Evolutionary conservation across 75 land plant genomes (phyloP).

Genomic region (Azolla pinnata): DNA sequence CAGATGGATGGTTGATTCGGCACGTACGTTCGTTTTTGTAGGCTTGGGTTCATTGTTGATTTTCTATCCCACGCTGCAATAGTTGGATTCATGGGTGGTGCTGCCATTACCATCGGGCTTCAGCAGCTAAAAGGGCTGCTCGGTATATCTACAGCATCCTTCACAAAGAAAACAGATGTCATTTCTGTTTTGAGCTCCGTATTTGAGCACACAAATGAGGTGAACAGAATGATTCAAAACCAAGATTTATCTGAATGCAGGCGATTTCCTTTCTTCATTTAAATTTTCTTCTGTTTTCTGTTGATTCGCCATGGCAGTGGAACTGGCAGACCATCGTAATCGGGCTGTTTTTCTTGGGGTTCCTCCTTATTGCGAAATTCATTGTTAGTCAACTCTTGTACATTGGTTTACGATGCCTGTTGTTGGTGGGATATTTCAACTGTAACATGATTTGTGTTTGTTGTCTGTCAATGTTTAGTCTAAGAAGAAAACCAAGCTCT

Average conservation of each 20-base stretch:
- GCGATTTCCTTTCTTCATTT: background rate
- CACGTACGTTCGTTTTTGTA: constrained; percentile 24
- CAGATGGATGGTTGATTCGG: too few species aligned
- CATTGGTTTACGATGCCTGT: background rate
- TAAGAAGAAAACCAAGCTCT: constrained; percentile 41
- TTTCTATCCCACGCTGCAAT: constrained; percentile 77
- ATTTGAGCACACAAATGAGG: constrained; percentile 47
- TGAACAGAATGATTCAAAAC: too few species aligned
- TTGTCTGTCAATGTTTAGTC: constrained; percentile 22
- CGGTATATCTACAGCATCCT: constrained; percentile 24
- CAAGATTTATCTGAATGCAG: too few species aligned
- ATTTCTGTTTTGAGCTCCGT: constrained; percentile 51
- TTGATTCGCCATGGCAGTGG: constrained; percentile 54
- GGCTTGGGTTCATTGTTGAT: constrained; percentile 80
- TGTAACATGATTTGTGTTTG: constrained; percentile 10
- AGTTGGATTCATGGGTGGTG: constrained; percentile 83
- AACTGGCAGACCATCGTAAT: constrained; percentile 68
- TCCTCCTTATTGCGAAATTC: constrained; percentile 49
- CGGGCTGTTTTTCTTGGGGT: constrained; percentile 55
- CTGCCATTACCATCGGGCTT: constrained; percentile 55
- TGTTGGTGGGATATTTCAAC: too few species aligned
- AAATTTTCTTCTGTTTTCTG: background rate
- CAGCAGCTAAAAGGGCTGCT: constrained; percentile 78
- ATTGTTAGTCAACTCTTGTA: constrained; percentile 40
- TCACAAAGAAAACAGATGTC: constrained; percentile 58